A percentile compares a stretch with the other conserved stretches of the same genome.
Conservation (phyloP, 768 basidiomycete species). For the Austroboletus eburneus region DNA sequence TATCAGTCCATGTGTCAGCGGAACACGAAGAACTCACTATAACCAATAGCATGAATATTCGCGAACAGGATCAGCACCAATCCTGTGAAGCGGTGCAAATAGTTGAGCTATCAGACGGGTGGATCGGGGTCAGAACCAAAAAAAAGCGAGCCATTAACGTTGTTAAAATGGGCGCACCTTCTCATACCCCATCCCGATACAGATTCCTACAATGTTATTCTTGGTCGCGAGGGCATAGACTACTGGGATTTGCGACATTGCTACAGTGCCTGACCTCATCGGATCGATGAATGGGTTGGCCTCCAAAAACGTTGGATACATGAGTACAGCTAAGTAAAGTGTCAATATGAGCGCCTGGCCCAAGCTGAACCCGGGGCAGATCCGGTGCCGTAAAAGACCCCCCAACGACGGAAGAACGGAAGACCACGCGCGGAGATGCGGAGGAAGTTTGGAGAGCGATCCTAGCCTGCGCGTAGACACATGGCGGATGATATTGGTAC, state of each 20-base stretch:
- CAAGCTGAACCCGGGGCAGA: constrained; percentile 34
- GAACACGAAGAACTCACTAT: constrained; percentile 25
- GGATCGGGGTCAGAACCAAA: neutral
- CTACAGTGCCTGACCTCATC: constrained; percentile 33
- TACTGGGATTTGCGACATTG: constrained; percentile 43
- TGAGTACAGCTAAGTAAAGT: constrained; percentile 33
- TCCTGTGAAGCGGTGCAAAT: constrained; percentile 53
- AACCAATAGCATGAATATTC: constrained; percentile 41
- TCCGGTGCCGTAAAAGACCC: constrained; percentile 28
- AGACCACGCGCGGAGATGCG: constrained; percentile 36
- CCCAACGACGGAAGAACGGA: constrained; percentile 32
- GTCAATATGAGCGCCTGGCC: constrained; percentile 36
- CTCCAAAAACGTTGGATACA: constrained; percentile 34
- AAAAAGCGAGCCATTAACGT: neutral
- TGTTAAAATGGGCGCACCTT: constrained; percentile 35
- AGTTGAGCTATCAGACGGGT: constrained; percentile 40
- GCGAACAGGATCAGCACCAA: constrained; percentile 36
- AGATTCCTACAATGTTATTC: constrained; percentile 41
- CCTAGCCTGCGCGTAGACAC: constrained; percentile 9
- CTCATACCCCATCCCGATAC: constrained; percentile 45
- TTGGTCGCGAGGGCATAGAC: constrained; percentile 46
- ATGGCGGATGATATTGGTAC: constrained; percentile 20
- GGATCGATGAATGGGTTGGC: constrained; percentile 35
- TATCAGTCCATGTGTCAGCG: neutral
- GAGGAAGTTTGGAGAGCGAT: constrained; percentile 22